A percentile compares a stretch with the other conserved stretches of the same genome.
Evolutionary conservation across 176 grass and related monocot genomes (phyloP).

Genomic region (Ensete glaucum): DNA sequence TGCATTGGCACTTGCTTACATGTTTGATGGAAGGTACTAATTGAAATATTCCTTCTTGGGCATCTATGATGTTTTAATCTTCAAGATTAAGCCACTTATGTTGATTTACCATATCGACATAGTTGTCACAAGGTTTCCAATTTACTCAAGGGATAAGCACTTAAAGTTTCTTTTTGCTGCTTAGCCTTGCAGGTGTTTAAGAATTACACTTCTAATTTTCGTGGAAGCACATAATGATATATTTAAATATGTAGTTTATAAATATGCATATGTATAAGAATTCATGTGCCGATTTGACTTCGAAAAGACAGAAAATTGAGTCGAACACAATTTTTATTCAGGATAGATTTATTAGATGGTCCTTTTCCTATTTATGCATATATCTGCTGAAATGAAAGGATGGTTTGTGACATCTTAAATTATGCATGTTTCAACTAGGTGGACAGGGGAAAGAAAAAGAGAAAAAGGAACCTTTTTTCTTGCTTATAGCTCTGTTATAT

Average conservation of each 20-base stretch:
- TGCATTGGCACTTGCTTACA: conserved; percentile 89
- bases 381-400: neutral
- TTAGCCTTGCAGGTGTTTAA: no score
- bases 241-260: neutral
- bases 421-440: neutral
- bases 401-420: neutral
- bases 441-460: neutral
- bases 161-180: no score
- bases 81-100: neutral
- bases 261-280: neutral
- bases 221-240: neutral
- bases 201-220: neutral
- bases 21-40: conserved; percentile 95
- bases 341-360: no score
- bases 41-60: neutral
- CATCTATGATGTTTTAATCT: neutral
- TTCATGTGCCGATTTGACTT: neutral
- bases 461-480: neutral
- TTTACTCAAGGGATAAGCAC: no score
- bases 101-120: neutral
- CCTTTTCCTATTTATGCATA: neutral
- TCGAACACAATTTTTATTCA: neutral
- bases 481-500: neutral
- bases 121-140: no score
- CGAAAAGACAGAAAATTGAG: neutral